Base-by-base conservation (phyloP, 805 yeast genomes). In the Sugiyamaella qingdaonensis region DNA sequence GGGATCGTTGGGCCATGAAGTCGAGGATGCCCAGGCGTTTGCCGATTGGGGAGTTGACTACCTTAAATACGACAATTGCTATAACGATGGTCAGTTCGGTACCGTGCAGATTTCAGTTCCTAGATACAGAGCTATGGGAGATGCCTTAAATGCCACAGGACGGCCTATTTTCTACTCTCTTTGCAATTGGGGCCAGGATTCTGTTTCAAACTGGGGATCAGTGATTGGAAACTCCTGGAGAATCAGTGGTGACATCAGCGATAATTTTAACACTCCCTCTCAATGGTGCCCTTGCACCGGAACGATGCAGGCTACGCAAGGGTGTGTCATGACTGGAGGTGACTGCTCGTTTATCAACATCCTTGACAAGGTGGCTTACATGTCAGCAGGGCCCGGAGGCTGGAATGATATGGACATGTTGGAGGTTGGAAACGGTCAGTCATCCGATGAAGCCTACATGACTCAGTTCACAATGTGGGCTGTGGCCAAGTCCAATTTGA, bases 101-200 rank as follows among this genome's bases (percentile, higher is more conserved):
- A 56, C 61, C 2, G 61, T 67, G 8, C 46, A 60, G 34, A 36
- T 58, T 11, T 59, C 65, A 27, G 64, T 52, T 53, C 33, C 58
- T 21, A 55, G 69, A n/a, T 66, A 66, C 54, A 52, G 58, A 51
- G 46, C 43, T 10, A 66, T 66, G 70, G 56, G 66, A 4, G 58
- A 66, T n/a, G 69, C 69, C 7, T 59, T 66, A 48, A 56, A 57
- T 16, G 53, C 54, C 18, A 62, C 70, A 10, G 70, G 69, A n/a
- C 58, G 66, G 35, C 58, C 64, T 8, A 64, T 66, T 10, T 59
- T 65, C 48, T 66, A 65, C 50, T 61, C 69, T 9, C 37, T 64
- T 13, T 66, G 70, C 53, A 64, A 66, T 51, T 66, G 70, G 70
- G 70, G 70, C 11, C 65, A 65, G 52, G 69, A 66, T 51, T 43